Base-by-base conservation (phyloP, 2,329 filamentous ascomycete genomes). In the Aaosphaeria arxii region DNA sequence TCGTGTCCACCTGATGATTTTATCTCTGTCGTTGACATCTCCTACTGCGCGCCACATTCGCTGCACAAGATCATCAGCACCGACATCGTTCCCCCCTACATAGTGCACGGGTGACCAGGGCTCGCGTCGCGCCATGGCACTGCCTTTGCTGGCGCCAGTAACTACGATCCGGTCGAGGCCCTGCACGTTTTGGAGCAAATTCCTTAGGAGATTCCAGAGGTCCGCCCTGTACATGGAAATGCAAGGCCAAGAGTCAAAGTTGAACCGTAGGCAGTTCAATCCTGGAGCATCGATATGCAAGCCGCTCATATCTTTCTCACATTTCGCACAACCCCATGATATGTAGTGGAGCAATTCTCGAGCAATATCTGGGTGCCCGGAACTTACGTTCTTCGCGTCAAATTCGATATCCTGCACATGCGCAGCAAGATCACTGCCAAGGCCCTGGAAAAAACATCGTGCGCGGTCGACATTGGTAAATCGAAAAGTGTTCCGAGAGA, bases 271-370 rank as follows among this genome's bases (percentile, higher is more conserved):
- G 24, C 59, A 65, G 43, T 58, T 62, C n/a, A 71, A 48, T 7
- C 57, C 58, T n/a, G 61, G 59, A 5, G 62, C 59, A 43, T 67
- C 63, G 17, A 44, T 47, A 6, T 54, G 53, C 11, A 71, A 43
- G 2, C 62, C 66, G 7, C 54, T 56, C 6, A 59, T 40, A 1
- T 52, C 46, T 33, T 57, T 52, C 5, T 48, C 53, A 53, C 58
- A 58, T 4, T 49, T 44, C 5, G 56, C 51, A 11, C 52, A 52
- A 6, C 51, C 55, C 56, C 56, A 63, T 1, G 61, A 51, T 13
- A 69, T 58, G 50, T 72, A 71, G 9, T 66, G 63, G 6, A 67
- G 44, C 69, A 70, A 73, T 44, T 69, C 71, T 31, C 57, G 56
- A 28, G 56, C 59, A 11, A 63, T 45, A 1, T 50, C 49, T 3